These are phyloP conservation scores for Verticillium albo-atrum DNA, from an alignment of 2,329 filamentous ascomycete genomes.

Conservation along the genomic window DNA sequence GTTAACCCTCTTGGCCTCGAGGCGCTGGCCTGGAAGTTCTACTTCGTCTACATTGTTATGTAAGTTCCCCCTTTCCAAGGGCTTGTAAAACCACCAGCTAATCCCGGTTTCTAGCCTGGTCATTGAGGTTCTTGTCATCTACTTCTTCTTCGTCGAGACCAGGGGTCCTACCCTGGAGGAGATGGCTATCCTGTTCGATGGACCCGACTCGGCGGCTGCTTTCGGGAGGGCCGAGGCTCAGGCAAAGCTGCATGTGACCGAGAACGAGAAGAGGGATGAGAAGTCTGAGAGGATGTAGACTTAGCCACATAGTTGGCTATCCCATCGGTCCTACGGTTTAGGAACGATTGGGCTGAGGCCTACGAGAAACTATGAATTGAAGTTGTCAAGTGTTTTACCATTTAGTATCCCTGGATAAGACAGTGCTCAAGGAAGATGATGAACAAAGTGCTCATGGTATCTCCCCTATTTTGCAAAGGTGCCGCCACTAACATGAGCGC, in stretches of 20 bases:
- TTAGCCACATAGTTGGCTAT: background rate
- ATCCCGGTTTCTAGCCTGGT: slow-evolving; percentile 52
- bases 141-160: slow-evolving; percentile 56
- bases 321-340: too few relatives aligned
- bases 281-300: background rate
- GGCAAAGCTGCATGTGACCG: background rate
- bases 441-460: too few relatives aligned
- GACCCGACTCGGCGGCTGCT: slow-evolving; percentile 48
- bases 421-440: too few relatives aligned
- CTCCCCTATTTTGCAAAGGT: too few relatives aligned
- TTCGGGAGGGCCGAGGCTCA: background rate
- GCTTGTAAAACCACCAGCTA: slow-evolving; percentile 49
- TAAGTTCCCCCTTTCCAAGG: slow-evolving; percentile 1
- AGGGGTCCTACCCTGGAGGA: slow-evolving; percentile 62
- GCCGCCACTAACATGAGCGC: too few relatives aligned
- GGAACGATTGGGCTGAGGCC: too few relatives aligned
- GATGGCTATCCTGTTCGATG: slow-evolving; percentile 63
- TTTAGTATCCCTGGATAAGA: too few relatives aligned
- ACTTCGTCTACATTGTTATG: slow-evolving; percentile 6
- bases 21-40: slow-evolving; percentile 16
- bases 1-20: slow-evolving; percentile 52
- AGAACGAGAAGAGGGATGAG: background rate
- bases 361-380: too few relatives aligned
- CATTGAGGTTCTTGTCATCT: slow-evolving; percentile 50
- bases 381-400: too few relatives aligned